Conservation (phyloP, 306 rosid genomes). For the Vicia sativa region DNA sequence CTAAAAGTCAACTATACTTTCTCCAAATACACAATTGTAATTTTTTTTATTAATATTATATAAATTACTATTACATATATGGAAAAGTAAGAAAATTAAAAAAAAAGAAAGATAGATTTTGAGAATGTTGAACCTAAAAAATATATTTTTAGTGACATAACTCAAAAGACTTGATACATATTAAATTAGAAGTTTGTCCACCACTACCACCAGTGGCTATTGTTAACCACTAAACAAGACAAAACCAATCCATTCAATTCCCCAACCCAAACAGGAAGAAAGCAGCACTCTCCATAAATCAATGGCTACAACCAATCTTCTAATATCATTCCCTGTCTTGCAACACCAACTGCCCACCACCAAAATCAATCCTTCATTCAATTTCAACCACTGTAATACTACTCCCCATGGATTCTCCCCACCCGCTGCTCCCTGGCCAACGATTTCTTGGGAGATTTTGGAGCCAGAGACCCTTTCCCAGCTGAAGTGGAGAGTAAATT, state of each 20-base stretch:
- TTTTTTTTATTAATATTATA: no score
- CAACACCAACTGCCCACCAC: no score
- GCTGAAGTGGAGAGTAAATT: slow-evolving; percentile 79
- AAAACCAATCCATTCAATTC: neutral
- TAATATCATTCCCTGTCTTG: neutral
- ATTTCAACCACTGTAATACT: neutral
- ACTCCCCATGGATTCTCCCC: neutral
- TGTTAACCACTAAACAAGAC: neutral
- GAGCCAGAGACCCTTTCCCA: slow-evolving; percentile 90
- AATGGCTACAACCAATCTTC: slow-evolving; percentile 35
- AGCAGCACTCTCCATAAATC: neutral
- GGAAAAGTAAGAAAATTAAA: no score
- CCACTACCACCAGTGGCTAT: neutral
- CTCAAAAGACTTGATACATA: no score
- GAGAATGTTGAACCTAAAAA: no score
- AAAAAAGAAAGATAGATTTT: no score
- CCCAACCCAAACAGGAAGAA: neutral
- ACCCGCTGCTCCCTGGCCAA: slow-evolving; percentile 5
- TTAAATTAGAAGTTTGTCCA: neutral
- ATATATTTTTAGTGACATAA: no score
- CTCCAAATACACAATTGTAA: no score
- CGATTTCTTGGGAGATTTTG: slow-evolving; percentile 72
- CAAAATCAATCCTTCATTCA: slow-evolving; percentile 4
- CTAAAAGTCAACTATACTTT: no score
- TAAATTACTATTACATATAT: no score